Conservation (phyloP, 2,329 filamentous ascomycete genomes). For the Paradendryphiella salina region DNA sequence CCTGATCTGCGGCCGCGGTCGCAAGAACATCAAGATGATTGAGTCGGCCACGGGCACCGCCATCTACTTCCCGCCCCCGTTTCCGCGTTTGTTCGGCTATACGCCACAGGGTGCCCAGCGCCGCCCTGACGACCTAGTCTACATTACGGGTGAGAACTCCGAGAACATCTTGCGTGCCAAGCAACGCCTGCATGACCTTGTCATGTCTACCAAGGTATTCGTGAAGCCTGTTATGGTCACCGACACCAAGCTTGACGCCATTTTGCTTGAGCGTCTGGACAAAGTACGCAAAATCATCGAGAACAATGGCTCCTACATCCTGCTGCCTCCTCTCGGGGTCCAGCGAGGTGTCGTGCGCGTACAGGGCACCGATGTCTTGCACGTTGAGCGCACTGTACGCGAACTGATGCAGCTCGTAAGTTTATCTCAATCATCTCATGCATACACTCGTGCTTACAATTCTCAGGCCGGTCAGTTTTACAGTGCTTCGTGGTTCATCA, state of each 20-base stretch:
- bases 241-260: slow-evolving; percentile 90
- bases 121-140: slow-evolving; percentile 85
- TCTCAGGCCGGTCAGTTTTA: slow-evolving; percentile 91
- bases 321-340: slow-evolving; percentile 85
- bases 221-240: slow-evolving; percentile 92
- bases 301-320: slow-evolving; percentile 90
- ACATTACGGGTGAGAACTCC: slow-evolving; percentile 87
- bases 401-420: slow-evolving; percentile 92
- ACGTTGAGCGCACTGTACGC: slow-evolving; percentile 90
- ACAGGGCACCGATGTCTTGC: slow-evolving; percentile 88
- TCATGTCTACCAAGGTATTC: slow-evolving; percentile 71
- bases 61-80: slow-evolving; percentile 96
- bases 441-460: slow-evolving; percentile 23
- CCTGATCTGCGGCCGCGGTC: slow-evolving; percentile 86
- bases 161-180: slow-evolving; percentile 88
- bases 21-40: slow-evolving; percentile 97
- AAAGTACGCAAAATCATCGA: slow-evolving; percentile 99
- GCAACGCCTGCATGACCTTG: slow-evolving; percentile 84
- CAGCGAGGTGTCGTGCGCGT: slow-evolving; percentile 84
- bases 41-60: slow-evolving; percentile 94
- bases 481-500: slow-evolving; percentile 93
- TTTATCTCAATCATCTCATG: slow-evolving; percentile 16
- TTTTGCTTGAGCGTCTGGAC: slow-evolving; percentile 85
- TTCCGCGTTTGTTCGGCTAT: slow-evolving; percentile 89
- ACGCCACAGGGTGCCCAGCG: slow-evolving; percentile 78